Conservation (phyloP, 2,329 filamentous ascomycete species). For the Penicillium hordei region DNA sequence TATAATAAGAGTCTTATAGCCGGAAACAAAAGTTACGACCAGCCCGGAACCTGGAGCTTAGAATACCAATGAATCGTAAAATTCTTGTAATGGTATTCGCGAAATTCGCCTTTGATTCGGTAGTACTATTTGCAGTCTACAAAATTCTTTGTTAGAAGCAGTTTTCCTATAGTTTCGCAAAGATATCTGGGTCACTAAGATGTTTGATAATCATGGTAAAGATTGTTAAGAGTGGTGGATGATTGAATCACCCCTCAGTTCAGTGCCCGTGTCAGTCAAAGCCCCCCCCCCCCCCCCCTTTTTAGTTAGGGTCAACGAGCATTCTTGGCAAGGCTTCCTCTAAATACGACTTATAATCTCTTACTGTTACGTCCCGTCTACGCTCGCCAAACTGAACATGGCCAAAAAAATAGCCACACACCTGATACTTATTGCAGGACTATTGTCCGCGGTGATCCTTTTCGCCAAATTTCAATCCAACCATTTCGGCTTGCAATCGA, state of each 20-base stretch:
- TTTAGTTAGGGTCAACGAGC: background rate
- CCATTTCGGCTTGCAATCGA: background rate
- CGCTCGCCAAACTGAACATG: slow-evolving; percentile 1
- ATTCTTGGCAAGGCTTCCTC: background rate
- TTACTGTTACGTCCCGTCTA: background rate
- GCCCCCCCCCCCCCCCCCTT: no score
- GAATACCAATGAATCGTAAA: background rate
- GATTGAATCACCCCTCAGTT: background rate
- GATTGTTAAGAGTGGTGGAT: background rate
- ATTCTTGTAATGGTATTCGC: background rate
- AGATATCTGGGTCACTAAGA: background rate
- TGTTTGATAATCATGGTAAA: background rate
- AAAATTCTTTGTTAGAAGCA: background rate
- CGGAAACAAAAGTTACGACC: background rate
- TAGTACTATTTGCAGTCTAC: background rate
- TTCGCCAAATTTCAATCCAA: slow-evolving; percentile 1
- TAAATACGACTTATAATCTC: background rate
- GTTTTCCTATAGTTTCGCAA: background rate
- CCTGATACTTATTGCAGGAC: slow-evolving; percentile 5
- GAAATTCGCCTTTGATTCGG: background rate
- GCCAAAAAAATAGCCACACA: slow-evolving; percentile 2
- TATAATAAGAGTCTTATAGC: background rate
- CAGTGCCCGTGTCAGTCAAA: background rate
- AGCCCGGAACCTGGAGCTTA: background rate
- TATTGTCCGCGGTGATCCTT: slow-evolving; percentile 1